Evolutionary conservation across 2,329 filamentous ascomycete genomes (phyloP).

Genomic region (Thielaviopsis ethacetica): DNA sequence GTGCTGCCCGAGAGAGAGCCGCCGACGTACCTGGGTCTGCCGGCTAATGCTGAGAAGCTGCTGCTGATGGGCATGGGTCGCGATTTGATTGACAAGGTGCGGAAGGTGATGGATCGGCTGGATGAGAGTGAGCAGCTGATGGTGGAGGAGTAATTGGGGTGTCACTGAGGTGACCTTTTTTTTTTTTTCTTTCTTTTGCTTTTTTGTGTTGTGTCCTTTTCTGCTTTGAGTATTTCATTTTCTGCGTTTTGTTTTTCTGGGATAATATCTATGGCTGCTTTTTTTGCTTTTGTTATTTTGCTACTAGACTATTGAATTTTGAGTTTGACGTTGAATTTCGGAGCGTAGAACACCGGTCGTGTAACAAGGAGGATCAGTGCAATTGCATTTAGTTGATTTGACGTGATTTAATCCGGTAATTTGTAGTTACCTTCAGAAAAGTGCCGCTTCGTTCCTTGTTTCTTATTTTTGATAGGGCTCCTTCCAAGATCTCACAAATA

Average conservation of each 20-base stretch:
- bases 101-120: constrained; percentile 69
- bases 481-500: too few relatives aligned
- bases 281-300: neutral
- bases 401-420: too few relatives aligned
- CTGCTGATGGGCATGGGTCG: constrained; percentile 75
- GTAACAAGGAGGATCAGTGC: too few relatives aligned
- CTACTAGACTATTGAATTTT: neutral
- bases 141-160: constrained; percentile 34
- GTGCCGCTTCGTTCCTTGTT: too few relatives aligned
- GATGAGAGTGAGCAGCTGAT: constrained; percentile 90
- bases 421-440: too few relatives aligned
- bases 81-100: constrained; percentile 69
- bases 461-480: too few relatives aligned
- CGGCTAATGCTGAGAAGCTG: constrained; percentile 91
- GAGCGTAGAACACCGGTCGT: too few relatives aligned
- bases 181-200: constrained; percentile 11
- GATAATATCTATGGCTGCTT: neutral
- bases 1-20: constrained; percentile 86
- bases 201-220: constrained; percentile 5
- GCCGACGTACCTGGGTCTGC: constrained; percentile 83
- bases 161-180: neutral
- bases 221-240: neutral
- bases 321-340: neutral
- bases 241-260: neutral
- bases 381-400: too few relatives aligned